phyloP scores from a whole-genome alignment of 768 basidiomycete species.

The Mycena filopes region DNA sequence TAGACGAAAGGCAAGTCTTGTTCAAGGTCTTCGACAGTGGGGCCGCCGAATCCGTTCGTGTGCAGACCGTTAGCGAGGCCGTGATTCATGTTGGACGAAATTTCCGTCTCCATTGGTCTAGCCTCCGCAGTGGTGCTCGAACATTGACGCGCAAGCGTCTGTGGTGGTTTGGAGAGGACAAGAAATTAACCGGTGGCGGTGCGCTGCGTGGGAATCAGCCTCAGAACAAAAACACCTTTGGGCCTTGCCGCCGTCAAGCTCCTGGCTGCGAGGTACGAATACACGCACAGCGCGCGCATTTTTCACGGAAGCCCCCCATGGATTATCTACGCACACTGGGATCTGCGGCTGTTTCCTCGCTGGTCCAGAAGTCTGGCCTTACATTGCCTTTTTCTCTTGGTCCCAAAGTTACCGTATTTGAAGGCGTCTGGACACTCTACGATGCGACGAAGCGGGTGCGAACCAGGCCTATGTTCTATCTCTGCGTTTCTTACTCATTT shows the following conservation, averaged over 20 bases:
- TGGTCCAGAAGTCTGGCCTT: slow-evolving; percentile 94
- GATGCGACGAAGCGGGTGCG: slow-evolving; percentile 88
- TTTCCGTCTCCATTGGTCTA: slow-evolving; percentile 25
- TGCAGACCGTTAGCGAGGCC: slow-evolving; percentile 40
- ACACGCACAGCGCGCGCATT: no score
- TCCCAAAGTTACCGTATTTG: slow-evolving; percentile 71
- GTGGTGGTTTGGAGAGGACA: neutral
- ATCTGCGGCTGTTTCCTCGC: slow-evolving; percentile 85
- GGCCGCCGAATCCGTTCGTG: slow-evolving; percentile 42
- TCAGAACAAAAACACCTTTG: neutral
- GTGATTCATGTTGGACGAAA: slow-evolving; percentile 15
- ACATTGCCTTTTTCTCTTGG: slow-evolving; percentile 91
- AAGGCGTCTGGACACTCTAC: slow-evolving; percentile 85
- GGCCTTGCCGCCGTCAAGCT: no score
- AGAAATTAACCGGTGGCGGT: neutral
- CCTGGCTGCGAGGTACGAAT: no score
- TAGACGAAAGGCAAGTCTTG: slow-evolving; percentile 77
- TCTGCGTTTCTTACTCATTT: slow-evolving; percentile 18
- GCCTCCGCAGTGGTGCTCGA: slow-evolving; percentile 4
- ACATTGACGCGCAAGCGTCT: slow-evolving; percentile 24
- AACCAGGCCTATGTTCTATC: slow-evolving; percentile 2
- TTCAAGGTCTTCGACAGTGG: slow-evolving; percentile 68
- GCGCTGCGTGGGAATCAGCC: no score
- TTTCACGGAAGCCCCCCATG: no score
- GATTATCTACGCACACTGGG: slow-evolving; percentile 86